Conservation (phyloP, 2,329 filamentous ascomycete species). For the Nigrospora sphaerica region DNA sequence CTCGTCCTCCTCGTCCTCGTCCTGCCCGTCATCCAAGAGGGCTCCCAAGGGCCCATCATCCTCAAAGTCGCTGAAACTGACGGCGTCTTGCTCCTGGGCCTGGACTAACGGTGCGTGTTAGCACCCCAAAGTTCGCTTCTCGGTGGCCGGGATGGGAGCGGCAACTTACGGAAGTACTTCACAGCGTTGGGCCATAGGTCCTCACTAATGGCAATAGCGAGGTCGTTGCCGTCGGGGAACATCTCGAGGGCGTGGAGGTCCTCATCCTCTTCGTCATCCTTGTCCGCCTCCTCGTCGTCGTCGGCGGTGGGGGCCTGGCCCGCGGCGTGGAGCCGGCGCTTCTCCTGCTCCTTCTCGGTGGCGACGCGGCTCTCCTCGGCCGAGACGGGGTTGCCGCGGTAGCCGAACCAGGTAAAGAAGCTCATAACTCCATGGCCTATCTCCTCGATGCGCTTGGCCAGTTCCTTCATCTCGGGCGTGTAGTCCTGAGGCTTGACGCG, state of each 20-base stretch:
- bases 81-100: constrained; percentile 47
- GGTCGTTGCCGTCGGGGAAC: constrained; percentile 78
- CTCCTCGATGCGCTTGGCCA: constrained; percentile 48
- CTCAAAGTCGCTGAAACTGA: constrained; percentile 48
- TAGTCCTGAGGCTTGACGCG: constrained; percentile 23
- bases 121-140: neutral
- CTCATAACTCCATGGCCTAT: constrained; percentile 60
- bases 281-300: constrained; percentile 47
- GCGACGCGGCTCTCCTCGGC: constrained; percentile 65
- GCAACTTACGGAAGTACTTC: constrained; percentile 77
- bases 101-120: constrained; percentile 18
- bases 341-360: constrained; percentile 51
- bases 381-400: constrained; percentile 60
- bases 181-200: constrained; percentile 85
- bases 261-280: constrained; percentile 53
- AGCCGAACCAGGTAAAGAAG: constrained; percentile 91
- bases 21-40: constrained; percentile 1
- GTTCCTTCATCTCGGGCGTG: constrained; percentile 39
- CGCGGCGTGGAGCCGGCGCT: constrained; percentile 38
- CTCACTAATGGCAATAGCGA: constrained; percentile 75
- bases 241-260: constrained; percentile 70
- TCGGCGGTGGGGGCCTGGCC: constrained; percentile 47
- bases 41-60: constrained; percentile 31
- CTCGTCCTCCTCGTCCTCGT: constrained; percentile 3
- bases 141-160: neutral